phyloP scores from a whole-genome alignment of 2,329 filamentous ascomycete species.

The Paracamarosporium sp. region DNA sequence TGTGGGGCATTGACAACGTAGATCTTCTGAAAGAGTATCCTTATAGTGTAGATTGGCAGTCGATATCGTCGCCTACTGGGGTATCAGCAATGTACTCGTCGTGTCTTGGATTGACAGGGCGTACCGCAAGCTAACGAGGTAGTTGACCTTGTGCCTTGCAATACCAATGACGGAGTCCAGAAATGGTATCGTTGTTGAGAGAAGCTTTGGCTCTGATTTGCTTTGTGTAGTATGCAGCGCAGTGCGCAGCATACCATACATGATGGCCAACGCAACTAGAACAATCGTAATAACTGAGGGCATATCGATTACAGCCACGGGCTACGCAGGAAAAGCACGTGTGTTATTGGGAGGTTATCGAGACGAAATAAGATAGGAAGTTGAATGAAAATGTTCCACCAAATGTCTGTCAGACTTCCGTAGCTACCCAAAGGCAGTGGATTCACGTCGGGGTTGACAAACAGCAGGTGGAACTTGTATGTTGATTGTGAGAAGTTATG shows the following conservation, averaged over 20 bases:
- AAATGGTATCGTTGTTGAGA: slow-evolving; percentile 21
- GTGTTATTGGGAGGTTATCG: too few relatives aligned
- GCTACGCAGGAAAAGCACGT: neutral
- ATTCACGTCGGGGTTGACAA: neutral
- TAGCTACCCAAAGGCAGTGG: neutral
- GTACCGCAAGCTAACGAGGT: slow-evolving; percentile 21
- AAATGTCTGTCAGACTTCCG: neutral
- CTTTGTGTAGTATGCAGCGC: slow-evolving; percentile 20
- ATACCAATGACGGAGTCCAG: slow-evolving; percentile 25
- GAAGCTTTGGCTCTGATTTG: slow-evolving; percentile 20
- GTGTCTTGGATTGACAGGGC: neutral
- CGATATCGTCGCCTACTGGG: slow-evolving; percentile 16
- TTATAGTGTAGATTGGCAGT: slow-evolving; percentile 50
- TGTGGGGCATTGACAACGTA: slow-evolving; percentile 50
- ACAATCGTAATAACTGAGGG: neutral
- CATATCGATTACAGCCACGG: neutral
- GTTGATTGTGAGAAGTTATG: neutral
- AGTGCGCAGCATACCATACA: slow-evolving; percentile 10
- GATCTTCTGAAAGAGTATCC: slow-evolving; percentile 50
- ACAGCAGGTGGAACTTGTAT: neutral
- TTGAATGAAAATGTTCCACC: too few relatives aligned
- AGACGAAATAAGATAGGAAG: too few relatives aligned
- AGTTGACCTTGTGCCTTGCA: slow-evolving; percentile 18
- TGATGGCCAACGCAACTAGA: neutral
- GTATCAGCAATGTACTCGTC: neutral